Conservation (phyloP, 2,329 filamentous ascomycete species). For the Thelonectria olida region DNA sequence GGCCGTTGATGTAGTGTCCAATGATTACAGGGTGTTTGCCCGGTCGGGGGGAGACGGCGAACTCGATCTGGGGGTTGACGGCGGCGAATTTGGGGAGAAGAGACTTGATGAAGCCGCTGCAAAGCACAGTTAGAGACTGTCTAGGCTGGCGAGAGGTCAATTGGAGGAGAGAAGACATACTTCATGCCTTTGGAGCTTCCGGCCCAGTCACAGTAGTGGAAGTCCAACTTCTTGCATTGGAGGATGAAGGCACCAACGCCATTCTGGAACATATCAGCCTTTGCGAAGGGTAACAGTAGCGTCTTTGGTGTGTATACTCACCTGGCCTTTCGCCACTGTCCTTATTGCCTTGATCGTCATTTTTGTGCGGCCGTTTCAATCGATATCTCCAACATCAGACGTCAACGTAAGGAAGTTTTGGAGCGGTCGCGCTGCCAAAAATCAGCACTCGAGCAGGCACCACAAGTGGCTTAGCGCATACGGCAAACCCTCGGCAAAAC, state of each 20-base stretch:
- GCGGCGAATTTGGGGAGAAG: slow-evolving; percentile 81
- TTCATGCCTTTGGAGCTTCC: slow-evolving; percentile 96
- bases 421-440: slow-evolving; percentile 33
- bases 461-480: slow-evolving; percentile 38
- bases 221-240: slow-evolving; percentile 94
- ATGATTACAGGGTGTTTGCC: slow-evolving; percentile 87
- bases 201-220: slow-evolving; percentile 97
- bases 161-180: slow-evolving; percentile 56
- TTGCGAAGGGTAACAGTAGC: not conserved
- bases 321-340: slow-evolving; percentile 63
- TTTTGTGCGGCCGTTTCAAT: slow-evolving; percentile 46
- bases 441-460: slow-evolving; percentile 34
- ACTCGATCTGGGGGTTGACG: slow-evolving; percentile 87
- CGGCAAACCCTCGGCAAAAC: slow-evolving; percentile 36
- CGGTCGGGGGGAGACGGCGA: slow-evolving; percentile 90
- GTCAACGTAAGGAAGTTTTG: slow-evolving; percentile 31
- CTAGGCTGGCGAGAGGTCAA: not conserved
- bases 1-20: slow-evolving; percentile 92
- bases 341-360: slow-evolving; percentile 67
- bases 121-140: slow-evolving; percentile 36
- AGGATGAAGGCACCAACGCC: slow-evolving; percentile 96
- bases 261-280: slow-evolving; percentile 68
- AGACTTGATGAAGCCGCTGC: slow-evolving; percentile 82
- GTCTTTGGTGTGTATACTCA: slow-evolving; percentile 43
- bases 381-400: slow-evolving; percentile 41